Percentiles rank a stretch among this genome's conserved stretches.
Evolutionary conservation across 2,329 filamentous ascomycete genomes (phyloP).

Genomic region (Diaporthe longicolla): DNA sequence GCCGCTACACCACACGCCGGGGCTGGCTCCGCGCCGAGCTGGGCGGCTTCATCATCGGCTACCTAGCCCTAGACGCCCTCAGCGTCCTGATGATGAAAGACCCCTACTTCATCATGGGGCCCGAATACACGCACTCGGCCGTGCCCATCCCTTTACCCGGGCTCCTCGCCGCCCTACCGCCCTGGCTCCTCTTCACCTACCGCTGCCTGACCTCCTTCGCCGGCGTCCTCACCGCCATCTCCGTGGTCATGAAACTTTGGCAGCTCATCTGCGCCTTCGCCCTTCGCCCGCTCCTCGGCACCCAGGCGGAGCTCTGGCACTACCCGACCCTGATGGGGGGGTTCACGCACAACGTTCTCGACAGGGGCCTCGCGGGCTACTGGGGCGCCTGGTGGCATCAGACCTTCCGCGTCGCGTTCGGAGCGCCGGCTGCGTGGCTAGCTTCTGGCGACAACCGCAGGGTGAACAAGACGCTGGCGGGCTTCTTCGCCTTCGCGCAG

Average conservation of each 20-base stretch:
- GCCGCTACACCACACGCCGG: conserved; percentile 57
- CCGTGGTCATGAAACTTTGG: conserved; percentile 70
- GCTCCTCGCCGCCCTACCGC: conserved; percentile 59
- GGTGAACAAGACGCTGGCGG: conserved; percentile 50
- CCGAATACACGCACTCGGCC: conserved; percentile 54
- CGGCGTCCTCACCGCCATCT: conserved; percentile 72
- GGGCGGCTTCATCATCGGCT: conserved; percentile 66
- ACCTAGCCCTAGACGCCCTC: conserved; percentile 78
- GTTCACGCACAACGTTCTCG: conserved; percentile 65
- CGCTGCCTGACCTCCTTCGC: conserved; percentile 70
- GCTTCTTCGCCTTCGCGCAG: conserved; percentile 71
- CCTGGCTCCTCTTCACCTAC: conserved; percentile 64
- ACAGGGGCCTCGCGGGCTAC: conserved; percentile 81
- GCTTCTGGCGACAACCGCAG: conserved; percentile 40
- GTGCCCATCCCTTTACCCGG: conserved; percentile 59
- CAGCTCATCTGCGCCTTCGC: conserved; percentile 70
- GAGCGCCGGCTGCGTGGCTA: conserved; percentile 69
- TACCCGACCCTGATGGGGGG: conserved; percentile 70
- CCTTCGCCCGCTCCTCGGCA: conserved; percentile 65
- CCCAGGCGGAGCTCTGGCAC: conserved; percentile 65
- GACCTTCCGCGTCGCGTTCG: conserved; percentile 82
- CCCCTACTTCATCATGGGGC: conserved; percentile 78
- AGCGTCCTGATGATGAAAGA: conserved; percentile 81
- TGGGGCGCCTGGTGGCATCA: conserved; percentile 96
- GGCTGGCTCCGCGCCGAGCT: conserved; percentile 63